Percentiles rank a stretch among this genome's conserved stretches.
phyloP scores from a whole-genome alignment of 345 rosid species.

The Cardiospermum halicacabum region DNA sequence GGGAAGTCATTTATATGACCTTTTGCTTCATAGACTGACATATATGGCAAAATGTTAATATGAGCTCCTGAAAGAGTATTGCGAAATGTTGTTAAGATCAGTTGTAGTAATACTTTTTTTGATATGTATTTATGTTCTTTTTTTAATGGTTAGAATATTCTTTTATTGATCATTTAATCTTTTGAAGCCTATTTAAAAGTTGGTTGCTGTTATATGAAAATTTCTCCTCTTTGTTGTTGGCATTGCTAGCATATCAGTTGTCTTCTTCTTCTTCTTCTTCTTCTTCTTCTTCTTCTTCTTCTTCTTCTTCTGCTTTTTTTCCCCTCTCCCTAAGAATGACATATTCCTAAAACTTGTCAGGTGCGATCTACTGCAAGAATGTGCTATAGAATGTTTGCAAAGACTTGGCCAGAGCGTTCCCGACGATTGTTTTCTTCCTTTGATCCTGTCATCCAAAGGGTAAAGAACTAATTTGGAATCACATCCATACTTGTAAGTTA shows the following conservation, averaged over 20 bases:
- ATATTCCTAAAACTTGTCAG: slow-evolving; percentile 38
- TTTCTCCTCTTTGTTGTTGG: background rate
- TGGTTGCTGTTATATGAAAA: background rate
- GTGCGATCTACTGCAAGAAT: slow-evolving; percentile 94
- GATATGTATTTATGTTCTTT: background rate
- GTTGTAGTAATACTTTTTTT: background rate
- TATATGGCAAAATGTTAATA: too few species aligned
- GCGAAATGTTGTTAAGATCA: background rate
- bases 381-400: slow-evolving; percentile 97
- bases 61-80: too few species aligned
- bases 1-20: background rate
- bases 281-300: too few species aligned
- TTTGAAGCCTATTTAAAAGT: background rate
- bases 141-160: background rate
- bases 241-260: background rate
- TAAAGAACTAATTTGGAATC: slow-evolving; percentile 25
- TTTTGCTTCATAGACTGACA: background rate
- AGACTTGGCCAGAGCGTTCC: slow-evolving; percentile 99
- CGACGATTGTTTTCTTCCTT: slow-evolving; percentile 86
- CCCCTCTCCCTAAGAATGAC: background rate
- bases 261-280: background rate
- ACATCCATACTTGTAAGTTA: background rate
- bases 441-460: slow-evolving; percentile 98
- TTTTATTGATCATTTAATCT: background rate
- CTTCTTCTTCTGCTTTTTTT: too few species aligned